These are phyloP conservation scores for Penstemon newberryi DNA, from an alignment of 257 asterid genomes.

Conservation along the genomic window DNA sequence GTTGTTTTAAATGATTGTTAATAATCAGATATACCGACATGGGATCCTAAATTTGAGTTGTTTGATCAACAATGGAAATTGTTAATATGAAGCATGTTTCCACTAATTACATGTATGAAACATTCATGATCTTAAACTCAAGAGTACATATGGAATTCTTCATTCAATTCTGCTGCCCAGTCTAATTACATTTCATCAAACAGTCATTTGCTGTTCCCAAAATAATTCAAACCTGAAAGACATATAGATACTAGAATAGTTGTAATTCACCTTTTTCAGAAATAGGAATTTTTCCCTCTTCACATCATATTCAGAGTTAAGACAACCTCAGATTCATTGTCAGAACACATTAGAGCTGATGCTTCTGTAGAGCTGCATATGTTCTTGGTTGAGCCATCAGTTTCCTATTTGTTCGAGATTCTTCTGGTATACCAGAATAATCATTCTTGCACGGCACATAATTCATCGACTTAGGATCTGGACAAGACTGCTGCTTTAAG, in stretches of 20 bases:
- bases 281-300: not conserved
- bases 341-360: not conserved
- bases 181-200: not conserved
- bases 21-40: too few species aligned
- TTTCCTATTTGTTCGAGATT: slow-evolving; percentile 10
- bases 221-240: not conserved
- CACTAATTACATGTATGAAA: not conserved
- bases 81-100: not conserved
- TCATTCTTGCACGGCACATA: slow-evolving; percentile 40
- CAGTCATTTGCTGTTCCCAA: not conserved
- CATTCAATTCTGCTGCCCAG: not conserved
- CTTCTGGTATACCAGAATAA: not conserved
- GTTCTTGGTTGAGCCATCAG: slow-evolving; percentile 32
- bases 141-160: not conserved
- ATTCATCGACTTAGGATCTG: slow-evolving; percentile 31
- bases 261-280: too few species aligned
- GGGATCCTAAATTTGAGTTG: too few species aligned
- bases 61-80: not conserved
- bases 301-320: not conserved
- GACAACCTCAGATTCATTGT: not conserved
- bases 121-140: not conserved
- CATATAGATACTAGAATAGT: not conserved
- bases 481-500: slow-evolving; percentile 36
- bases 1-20: too few species aligned
- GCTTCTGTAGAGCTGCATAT: slow-evolving; percentile 31